phyloP scores from a whole-genome alignment of 2,329 filamentous ascomycete genomes.

The Anisogramma anomala region DNA sequence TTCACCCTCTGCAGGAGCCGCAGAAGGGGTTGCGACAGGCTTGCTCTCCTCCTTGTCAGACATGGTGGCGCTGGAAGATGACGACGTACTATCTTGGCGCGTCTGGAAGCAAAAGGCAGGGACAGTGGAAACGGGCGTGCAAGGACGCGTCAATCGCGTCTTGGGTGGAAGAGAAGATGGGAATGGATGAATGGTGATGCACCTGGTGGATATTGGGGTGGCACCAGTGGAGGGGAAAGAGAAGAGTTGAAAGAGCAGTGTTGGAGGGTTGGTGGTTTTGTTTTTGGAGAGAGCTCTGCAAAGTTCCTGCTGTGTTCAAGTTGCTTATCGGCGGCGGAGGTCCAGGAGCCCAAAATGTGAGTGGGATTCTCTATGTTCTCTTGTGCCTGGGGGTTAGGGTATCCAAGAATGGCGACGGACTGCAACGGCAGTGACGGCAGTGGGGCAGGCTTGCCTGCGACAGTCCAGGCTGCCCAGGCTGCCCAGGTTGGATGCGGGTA shows the following conservation, averaged over 20 bases:
- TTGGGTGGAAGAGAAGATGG: conserved; percentile 8
- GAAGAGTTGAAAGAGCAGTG: conserved; percentile 2
- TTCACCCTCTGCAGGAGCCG: conserved; percentile 4
- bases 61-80: conserved; percentile 17
- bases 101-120: conserved; percentile 12
- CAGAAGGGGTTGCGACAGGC: conserved; percentile 14
- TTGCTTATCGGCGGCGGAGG: conserved; percentile 7
- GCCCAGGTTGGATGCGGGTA: too few relatives aligned
- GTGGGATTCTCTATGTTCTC: conserved; percentile 1
- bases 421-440: too few relatives aligned
- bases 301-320: conserved; percentile 2
- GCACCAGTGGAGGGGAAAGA: neutral
- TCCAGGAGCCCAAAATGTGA: neutral
- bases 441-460: too few relatives aligned
- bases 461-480: too few relatives aligned
- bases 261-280: conserved; percentile 7
- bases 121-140: conserved; percentile 5
- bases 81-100: conserved; percentile 20
- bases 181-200: conserved; percentile 10
- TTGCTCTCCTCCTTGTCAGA: conserved; percentile 19
- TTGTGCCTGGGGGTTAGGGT: too few relatives aligned
- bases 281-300: conserved; percentile 12
- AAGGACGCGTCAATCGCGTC: conserved; percentile 16
- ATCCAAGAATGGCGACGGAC: too few relatives aligned
- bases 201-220: conserved; percentile 1